Base-by-base conservation (phyloP, 2,329 filamentous ascomycete species). In the Exophiala sideris region DNA sequence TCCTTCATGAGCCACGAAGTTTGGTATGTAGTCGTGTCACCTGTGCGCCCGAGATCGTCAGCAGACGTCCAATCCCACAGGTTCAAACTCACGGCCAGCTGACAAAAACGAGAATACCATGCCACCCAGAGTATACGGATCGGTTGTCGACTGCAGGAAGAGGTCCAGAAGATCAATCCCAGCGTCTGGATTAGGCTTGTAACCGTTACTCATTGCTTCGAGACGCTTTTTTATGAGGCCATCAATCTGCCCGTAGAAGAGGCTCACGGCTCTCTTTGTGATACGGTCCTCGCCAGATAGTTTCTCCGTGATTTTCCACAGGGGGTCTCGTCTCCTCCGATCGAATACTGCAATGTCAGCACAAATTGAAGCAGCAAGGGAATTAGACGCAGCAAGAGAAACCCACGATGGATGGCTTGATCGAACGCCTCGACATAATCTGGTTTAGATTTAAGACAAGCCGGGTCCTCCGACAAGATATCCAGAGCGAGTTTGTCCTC, bases 1-100 rank as follows among this genome's bases (percentile, higher is more conserved):
- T 56, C 54, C 49, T 48, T 56, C 38, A 56, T 49, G 14, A 56
- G 45, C 54, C 54, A 56, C 14, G 54, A 56, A 12, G 36, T 52
- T 24, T 48, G 52, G 33, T 48, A 56, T 20, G 54, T 48, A 18
- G 54, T 56, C 40, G 54, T 56, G 39, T 56, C 54, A 21, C 52
- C 52, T 56, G 16, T 29, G 32, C 38, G 6, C 11, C n/a, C 16
- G 24, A 11, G 3, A 0, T 18, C 2, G 21, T 51, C 29, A 48
- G 14, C 33, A 14, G 18, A 7, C 9, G 16, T 12, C 14, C 29
- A 3, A 45, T 29, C 14, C 18, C 29, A 21, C n/a, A 12, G 14
- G 5, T 16, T 35, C 34, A 3, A 5, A 51, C 52, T 51, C 32
- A 52, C 54, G 54, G 14, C 54, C 54, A 45, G 54, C 54, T 21